These are phyloP conservation scores for Scenedesmus sp. DNA, from an alignment of 163 green algal genomes.

Conservation along the genomic window DNA sequence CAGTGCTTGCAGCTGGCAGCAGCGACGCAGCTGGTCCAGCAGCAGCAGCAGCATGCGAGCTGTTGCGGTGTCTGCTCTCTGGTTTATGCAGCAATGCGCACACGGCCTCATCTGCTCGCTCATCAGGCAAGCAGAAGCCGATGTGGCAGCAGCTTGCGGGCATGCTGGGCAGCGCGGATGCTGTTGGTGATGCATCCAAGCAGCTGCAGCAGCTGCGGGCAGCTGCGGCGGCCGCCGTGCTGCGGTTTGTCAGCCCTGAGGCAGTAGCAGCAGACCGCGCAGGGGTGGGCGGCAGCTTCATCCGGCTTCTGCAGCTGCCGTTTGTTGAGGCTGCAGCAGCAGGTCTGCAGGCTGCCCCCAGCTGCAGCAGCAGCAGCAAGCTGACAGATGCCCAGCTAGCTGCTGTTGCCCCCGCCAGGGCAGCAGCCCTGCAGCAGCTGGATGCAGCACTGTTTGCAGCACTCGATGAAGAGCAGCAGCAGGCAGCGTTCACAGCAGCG, in stretches of 20 bases:
- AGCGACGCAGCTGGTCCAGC: neutral
- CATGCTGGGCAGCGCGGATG: neutral
- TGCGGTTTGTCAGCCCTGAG: neutral
- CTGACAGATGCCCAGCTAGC: conserved; percentile 19
- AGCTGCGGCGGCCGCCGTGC: neutral
- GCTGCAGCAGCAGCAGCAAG: neutral
- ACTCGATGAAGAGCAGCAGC: conserved; percentile 2
- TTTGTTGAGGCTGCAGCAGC: conserved; percentile 1
- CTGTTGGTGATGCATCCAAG: neutral
- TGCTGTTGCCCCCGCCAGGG: conserved; percentile 25
- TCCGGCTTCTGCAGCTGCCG: conserved; percentile 40
- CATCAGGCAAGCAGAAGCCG: neutral
- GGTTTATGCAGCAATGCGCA: neutral
- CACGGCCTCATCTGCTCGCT: neutral
- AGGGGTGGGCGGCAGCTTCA: neutral
- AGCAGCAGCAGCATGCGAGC: neutral
- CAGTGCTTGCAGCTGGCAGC: conserved; percentile 1
- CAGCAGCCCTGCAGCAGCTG: conserved; percentile 19
- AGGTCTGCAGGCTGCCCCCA: neutral
- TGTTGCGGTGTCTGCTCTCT: neutral
- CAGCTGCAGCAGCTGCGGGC: conserved; percentile 15
- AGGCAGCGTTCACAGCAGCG: conserved; percentile 17
- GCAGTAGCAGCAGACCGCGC: neutral
- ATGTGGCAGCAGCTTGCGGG: conserved; percentile 6
- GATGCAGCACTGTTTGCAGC: conserved; percentile 4